These are phyloP conservation scores for Epichloe hybrida DNA, from an alignment of 2,329 filamentous ascomycete genomes.

Conservation along the genomic window DNA sequence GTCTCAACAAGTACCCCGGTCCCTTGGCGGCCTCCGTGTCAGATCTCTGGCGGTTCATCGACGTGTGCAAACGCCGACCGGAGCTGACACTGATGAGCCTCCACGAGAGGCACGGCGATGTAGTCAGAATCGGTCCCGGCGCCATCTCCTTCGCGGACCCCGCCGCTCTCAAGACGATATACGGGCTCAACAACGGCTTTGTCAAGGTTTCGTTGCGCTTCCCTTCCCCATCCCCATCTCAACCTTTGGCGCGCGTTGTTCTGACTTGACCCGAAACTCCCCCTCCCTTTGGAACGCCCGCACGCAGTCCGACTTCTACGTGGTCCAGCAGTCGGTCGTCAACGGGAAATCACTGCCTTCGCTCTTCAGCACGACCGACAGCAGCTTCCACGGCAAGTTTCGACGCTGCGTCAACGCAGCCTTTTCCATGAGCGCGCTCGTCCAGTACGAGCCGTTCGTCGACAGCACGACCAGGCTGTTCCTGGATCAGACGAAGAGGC, in stretches of 20 bases:
- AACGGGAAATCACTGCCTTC: background rate
- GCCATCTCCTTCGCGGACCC: background rate
- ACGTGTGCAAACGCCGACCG: background rate
- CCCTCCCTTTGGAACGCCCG: background rate
- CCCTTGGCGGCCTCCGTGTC: background rate
- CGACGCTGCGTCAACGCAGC: background rate
- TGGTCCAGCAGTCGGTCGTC: background rate
- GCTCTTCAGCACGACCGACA: background rate
- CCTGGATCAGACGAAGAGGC: background rate
- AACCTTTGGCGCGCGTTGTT: background rate
- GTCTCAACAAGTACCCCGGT: background rate
- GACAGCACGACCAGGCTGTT: background rate
- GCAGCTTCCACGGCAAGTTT: background rate
- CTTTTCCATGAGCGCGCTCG: background rate
- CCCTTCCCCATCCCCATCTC: background rate
- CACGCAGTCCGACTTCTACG: background rate
- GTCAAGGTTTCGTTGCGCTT: background rate
- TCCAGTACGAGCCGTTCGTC: background rate
- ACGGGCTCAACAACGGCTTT: background rate
- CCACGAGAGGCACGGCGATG: background rate
- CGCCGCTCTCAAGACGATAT: background rate
- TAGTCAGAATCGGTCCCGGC: background rate
- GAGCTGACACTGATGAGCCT: background rate
- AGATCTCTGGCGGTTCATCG: background rate
- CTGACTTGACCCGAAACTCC: too few species aligned